Evolutionary conservation across 2,329 filamentous ascomycete genomes (phyloP).

Genomic region (Fusarium sp.): DNA sequence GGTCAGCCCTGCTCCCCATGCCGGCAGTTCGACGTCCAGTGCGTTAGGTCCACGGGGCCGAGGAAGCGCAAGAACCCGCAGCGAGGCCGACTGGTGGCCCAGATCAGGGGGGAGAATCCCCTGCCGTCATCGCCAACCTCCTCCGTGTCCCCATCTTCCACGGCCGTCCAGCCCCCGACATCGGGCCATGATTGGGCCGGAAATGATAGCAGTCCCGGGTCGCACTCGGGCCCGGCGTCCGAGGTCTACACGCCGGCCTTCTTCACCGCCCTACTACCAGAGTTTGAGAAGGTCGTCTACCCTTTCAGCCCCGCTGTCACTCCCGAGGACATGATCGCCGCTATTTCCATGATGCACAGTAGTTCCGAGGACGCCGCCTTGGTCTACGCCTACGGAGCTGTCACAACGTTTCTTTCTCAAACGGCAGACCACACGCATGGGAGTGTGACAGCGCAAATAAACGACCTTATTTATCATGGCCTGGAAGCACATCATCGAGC

Average conservation of each 20-base stretch:
- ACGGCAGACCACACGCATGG: constrained; percentile 34
- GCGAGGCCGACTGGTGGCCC: constrained; percentile 35
- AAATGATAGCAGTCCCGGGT: constrained; percentile 28
- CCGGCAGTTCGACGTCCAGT: constrained; percentile 34
- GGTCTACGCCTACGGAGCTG: constrained; percentile 38
- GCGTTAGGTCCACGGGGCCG: constrained; percentile 32
- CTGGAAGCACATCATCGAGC: constrained; percentile 45
- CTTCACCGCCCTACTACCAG: constrained; percentile 29
- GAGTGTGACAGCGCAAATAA: constrained; percentile 35
- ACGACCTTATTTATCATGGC: constrained; percentile 39
- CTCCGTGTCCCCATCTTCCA: constrained; percentile 25
- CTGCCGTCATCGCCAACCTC: constrained; percentile 29
- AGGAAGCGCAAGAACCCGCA: constrained; percentile 39
- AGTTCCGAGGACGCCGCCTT: constrained; percentile 34
- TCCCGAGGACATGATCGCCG: constrained; percentile 28
- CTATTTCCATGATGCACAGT: constrained; percentile 36
- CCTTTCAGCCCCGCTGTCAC: constrained; percentile 37
- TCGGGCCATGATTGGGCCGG: constrained; percentile 26
- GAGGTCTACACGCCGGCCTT: constrained; percentile 31
- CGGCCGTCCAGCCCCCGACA: constrained; percentile 21
- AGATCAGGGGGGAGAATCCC: constrained; percentile 31
- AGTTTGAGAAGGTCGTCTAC: constrained; percentile 38
- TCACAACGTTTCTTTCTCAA: constrained; percentile 37
- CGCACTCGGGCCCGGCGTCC: constrained; percentile 21
- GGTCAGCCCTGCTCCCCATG: constrained; percentile 38